Conservation (phyloP, 495 filamentous ascomycete genomes). For the Endocarpon pusillum region DNA sequence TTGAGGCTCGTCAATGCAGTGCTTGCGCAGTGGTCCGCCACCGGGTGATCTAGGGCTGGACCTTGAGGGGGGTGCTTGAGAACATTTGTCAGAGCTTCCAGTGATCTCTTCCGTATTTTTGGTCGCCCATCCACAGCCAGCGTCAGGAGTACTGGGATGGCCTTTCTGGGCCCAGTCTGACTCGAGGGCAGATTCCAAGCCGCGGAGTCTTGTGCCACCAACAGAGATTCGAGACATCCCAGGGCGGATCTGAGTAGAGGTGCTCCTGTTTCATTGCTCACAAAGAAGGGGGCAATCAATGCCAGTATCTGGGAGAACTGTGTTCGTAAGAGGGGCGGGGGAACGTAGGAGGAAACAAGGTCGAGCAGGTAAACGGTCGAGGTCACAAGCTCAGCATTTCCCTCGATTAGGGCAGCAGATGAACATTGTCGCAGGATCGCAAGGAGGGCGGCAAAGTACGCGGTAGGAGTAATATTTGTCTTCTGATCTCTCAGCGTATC, state of each 20-base stretch:
- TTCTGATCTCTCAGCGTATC: slow-evolving; percentile 78
- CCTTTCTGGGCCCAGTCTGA: slow-evolving; percentile 74
- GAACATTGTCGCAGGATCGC: slow-evolving; percentile 68
- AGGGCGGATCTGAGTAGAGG: slow-evolving; percentile 77
- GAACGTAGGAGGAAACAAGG: slow-evolving; percentile 64
- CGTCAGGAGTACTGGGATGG: slow-evolving; percentile 68
- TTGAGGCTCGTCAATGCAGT: slow-evolving; percentile 60
- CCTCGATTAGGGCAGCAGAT: slow-evolving; percentile 37
- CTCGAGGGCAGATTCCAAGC: slow-evolving; percentile 75
- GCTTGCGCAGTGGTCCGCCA: slow-evolving; percentile 88
- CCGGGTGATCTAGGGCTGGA: slow-evolving; percentile 82
- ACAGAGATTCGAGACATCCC: slow-evolving; percentile 74
- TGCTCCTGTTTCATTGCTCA: slow-evolving; percentile 67
- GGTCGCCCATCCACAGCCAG: slow-evolving; percentile 77
- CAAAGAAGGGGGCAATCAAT: slow-evolving; percentile 66
- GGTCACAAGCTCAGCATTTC: slow-evolving; percentile 70
- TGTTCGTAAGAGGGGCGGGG: slow-evolving; percentile 66
- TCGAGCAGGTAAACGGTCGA: slow-evolving; percentile 95
- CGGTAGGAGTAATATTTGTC: slow-evolving; percentile 64
- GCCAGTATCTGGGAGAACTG: slow-evolving; percentile 90
- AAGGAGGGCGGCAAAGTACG: slow-evolving; percentile 91
- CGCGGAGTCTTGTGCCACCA: slow-evolving; percentile 70
- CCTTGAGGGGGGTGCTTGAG: slow-evolving; percentile 71
- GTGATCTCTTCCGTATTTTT: slow-evolving; percentile 87
- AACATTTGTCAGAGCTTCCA: slow-evolving; percentile 73